These are phyloP conservation scores for Tuber magnatum DNA, from an alignment of 495 filamentous ascomycete genomes.

Conservation along the genomic window DNA sequence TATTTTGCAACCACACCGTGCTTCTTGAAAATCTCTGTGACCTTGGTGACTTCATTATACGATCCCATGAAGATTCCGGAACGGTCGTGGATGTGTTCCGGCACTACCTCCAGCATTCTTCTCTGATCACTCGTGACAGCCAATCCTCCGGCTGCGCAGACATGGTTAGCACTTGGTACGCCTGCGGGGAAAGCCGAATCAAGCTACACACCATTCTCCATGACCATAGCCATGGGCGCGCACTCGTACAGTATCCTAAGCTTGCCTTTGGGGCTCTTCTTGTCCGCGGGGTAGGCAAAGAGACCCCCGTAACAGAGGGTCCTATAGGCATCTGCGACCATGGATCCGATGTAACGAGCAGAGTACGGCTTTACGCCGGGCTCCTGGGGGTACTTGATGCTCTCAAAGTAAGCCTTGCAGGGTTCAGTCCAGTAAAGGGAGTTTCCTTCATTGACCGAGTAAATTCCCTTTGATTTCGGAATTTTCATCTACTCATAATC, in stretches of 20 bases:
- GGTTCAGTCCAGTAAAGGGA: constrained; percentile 89
- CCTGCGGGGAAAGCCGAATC: background rate
- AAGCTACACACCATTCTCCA: constrained; percentile 76
- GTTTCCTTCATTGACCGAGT: constrained; percentile 98
- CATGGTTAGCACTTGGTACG: constrained; percentile 18
- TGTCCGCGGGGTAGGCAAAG: constrained; percentile 94
- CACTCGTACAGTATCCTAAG: constrained; percentile 96
- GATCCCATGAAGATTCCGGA: constrained; percentile 95
- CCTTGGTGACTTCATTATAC: constrained; percentile 89
- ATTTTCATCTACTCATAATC: constrained; percentile 57
- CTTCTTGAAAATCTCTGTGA: constrained; percentile 63
- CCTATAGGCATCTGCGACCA: constrained; percentile 97
- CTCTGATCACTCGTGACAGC: constrained; percentile 82
- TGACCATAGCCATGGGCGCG: constrained; percentile 97
- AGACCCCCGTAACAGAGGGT: constrained; percentile 92
- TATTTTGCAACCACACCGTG: constrained; percentile 34
- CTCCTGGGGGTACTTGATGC: constrained; percentile 66
- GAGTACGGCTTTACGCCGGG: constrained; percentile 83
- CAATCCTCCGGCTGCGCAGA: constrained; percentile 66
- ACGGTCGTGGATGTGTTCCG: constrained; percentile 89
- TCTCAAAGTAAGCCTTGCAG: constrained; percentile 79
- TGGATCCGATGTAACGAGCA: constrained; percentile 88
- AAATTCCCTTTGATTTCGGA: constrained; percentile 72
- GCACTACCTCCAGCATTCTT: constrained; percentile 81
- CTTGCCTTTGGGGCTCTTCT: constrained; percentile 98